These are phyloP conservation scores for Rutstroemia sp. DNA, from an alignment of 2,329 filamentous ascomycete species.

Conservation along the genomic window DNA sequence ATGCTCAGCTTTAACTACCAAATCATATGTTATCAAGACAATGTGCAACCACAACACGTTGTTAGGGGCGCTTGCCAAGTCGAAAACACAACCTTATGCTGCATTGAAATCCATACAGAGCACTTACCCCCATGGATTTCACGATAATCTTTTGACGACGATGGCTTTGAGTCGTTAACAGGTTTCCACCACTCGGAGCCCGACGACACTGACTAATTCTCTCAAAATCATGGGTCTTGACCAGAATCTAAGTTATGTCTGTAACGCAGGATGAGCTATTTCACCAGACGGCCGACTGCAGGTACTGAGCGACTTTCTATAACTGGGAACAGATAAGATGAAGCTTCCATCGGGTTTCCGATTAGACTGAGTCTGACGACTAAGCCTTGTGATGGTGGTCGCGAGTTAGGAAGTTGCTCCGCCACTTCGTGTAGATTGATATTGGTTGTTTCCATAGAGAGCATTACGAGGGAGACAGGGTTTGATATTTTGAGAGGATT, in stretches of 20 bases:
- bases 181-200: neutral
- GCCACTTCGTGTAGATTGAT: neutral
- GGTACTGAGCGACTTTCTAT: neutral
- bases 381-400: neutral
- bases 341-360: neutral
- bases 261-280: slow-evolving; percentile 6
- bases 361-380: neutral
- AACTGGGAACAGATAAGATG: neutral
- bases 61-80: neutral
- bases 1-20: slow-evolving; percentile 1
- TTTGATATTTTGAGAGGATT: neutral
- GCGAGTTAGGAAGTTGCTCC: neutral
- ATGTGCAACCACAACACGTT: slow-evolving; percentile 1
- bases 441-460: neutral
- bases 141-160: neutral
- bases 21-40: neutral
- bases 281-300: neutral
- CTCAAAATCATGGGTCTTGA: neutral
- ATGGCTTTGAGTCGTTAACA: neutral
- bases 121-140: slow-evolving; percentile 4
- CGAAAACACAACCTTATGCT: neutral
- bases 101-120: slow-evolving; percentile 1
- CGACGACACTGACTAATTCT: neutral
- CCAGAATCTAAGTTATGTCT: neutral
- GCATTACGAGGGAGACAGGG: neutral